These are phyloP conservation scores for Lolium perenne DNA, from an alignment of 176 grass and related monocot genomes.

Conservation along the genomic window DNA sequence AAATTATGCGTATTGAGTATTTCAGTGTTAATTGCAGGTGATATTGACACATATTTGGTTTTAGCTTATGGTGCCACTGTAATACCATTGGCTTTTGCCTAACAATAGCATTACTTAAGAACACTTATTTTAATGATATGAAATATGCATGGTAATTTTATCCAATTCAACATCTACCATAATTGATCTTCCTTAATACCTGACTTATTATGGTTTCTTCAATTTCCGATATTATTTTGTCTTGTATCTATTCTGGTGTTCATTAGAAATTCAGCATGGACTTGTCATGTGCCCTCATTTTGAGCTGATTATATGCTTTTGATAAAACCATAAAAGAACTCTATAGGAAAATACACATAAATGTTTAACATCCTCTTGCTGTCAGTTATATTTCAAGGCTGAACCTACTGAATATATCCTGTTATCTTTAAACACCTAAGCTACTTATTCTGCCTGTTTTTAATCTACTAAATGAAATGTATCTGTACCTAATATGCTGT, in stretches of 20 bases:
- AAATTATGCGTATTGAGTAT: background rate
- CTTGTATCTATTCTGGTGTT: background rate
- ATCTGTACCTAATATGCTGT: constrained; percentile 31
- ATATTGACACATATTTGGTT: constrained; percentile 18
- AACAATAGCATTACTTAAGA: constrained; percentile 7
- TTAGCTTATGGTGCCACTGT: background rate
- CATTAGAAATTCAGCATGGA: background rate
- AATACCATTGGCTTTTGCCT: background rate
- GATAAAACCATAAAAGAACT: background rate
- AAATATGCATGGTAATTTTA: constrained; percentile 20
- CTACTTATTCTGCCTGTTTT: background rate
- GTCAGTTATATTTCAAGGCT: background rate
- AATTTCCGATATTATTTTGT: background rate
- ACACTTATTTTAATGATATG: background rate
- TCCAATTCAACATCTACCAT: background rate
- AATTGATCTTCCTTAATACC: background rate
- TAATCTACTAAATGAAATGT: constrained; percentile 8
- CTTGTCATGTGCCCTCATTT: background rate
- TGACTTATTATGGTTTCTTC: constrained; percentile 2
- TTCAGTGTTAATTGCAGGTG: background rate
- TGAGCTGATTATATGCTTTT: background rate
- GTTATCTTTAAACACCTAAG: background rate
- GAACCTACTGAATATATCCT: constrained; percentile 20
- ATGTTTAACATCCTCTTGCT: constrained; percentile 34
- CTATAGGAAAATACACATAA: constrained; percentile 17